These are phyloP conservation scores for Chenopodium formosanum DNA, from an alignment of 148 eudicot species.

Conservation along the genomic window DNA sequence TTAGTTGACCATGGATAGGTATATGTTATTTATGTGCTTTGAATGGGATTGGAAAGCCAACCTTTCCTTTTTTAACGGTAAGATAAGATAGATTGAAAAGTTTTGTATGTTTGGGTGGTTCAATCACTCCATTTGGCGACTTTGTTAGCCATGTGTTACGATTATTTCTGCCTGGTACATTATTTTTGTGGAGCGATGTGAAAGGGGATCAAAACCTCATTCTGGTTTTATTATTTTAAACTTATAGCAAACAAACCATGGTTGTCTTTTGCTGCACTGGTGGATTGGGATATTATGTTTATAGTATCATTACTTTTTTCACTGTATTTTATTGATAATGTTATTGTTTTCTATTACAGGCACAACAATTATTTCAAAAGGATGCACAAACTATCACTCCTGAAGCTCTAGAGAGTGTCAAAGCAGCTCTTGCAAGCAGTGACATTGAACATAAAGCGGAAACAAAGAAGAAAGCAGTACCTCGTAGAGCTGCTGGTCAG, in stretches of 20 bases:
- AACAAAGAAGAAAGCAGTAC: slow-evolving; percentile 81
- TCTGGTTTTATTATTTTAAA: neutral
- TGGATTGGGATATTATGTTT: neutral
- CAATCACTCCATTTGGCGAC: neutral
- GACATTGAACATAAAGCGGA: slow-evolving; percentile 94
- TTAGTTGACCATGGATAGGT: no score
- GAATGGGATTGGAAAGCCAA: neutral
- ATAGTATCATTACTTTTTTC: neutral
- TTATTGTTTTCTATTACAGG: slow-evolving; percentile 39
- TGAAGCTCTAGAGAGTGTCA: slow-evolving; percentile 90
- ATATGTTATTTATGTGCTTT: no score
- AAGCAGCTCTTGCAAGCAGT: slow-evolving; percentile 94
- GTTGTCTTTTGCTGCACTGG: neutral
- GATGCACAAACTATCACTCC: slow-evolving; percentile 92
- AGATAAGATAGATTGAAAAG: neutral
- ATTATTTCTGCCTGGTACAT: neutral
- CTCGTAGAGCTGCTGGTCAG: slow-evolving; percentile 96
- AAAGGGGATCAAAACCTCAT: neutral
- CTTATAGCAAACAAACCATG: neutral
- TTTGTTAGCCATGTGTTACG: neutral
- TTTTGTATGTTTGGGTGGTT: neutral
- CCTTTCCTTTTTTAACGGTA: neutral
- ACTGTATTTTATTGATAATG: neutral
- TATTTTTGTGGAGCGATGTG: neutral
- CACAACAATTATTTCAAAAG: slow-evolving; percentile 89